A percentile compares a stretch with the other conserved stretches of the same genome.
phyloP scores from a whole-genome alignment of 129 eudicot species.

The Saussurea involucrata region DNA sequence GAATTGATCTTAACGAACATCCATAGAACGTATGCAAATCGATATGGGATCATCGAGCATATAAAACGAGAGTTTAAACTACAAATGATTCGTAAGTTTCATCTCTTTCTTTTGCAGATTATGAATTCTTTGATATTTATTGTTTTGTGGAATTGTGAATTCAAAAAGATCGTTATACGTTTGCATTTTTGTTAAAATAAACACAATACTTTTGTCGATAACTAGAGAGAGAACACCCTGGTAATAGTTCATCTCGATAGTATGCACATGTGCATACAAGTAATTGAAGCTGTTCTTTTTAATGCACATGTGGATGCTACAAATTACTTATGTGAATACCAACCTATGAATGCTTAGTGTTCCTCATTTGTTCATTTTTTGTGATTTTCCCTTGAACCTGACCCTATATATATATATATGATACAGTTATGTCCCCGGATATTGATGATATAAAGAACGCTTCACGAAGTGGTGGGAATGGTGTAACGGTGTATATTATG shows the following conservation, averaged over 20 bases:
- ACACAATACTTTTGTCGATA: too few relatives aligned
- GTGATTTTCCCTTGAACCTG: too few relatives aligned
- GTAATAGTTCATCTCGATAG: too few relatives aligned
- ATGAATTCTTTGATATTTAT: background rate
- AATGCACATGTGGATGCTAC: too few relatives aligned
- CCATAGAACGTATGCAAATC: conserved; percentile 31
- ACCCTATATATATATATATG: background rate
- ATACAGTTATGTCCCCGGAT: conserved; percentile 36
- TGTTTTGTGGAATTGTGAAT: background rate
- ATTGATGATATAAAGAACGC: conserved; percentile 17
- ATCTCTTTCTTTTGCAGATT: background rate
- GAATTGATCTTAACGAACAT: conserved; percentile 30
- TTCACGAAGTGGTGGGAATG: conserved; percentile 16
- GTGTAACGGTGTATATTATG: conserved; percentile 34
- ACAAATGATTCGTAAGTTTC: conserved; percentile 29
- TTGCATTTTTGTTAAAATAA: background rate
- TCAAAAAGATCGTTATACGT: background rate
- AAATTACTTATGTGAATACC: too few relatives aligned
- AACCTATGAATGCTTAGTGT: too few relatives aligned
- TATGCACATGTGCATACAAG: too few relatives aligned
- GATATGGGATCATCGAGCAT: conserved; percentile 25
- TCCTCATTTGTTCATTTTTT: too few relatives aligned
- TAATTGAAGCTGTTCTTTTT: too few relatives aligned
- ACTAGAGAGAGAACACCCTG: too few relatives aligned
- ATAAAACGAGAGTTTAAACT: conserved; percentile 28